These are phyloP conservation scores for Cercophora scortea DNA, from an alignment of 495 filamentous ascomycete species.

Conservation along the genomic window DNA sequence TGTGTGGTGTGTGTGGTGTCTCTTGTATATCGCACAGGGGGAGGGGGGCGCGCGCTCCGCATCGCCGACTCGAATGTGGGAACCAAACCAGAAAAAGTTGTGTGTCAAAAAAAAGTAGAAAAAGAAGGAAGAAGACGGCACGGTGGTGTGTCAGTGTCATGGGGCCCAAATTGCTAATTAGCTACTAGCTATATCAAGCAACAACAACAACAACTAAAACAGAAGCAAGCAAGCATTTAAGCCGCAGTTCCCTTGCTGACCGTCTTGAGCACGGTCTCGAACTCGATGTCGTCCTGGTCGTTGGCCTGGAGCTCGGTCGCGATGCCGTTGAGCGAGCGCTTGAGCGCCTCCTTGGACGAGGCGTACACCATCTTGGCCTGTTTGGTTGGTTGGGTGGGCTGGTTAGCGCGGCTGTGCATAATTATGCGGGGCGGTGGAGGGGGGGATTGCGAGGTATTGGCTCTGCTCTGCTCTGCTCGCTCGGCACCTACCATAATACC, in stretches of 20 bases:
- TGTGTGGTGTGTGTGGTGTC: no score
- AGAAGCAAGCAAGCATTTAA: slow-evolving; percentile 9
- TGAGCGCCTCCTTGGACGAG: slow-evolving; percentile 86
- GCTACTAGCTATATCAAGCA: neutral
- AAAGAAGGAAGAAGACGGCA: neutral
- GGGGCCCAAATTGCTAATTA: neutral
- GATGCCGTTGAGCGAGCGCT: slow-evolving; percentile 76
- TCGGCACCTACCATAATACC: slow-evolving; percentile 61
- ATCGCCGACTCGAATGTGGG: no score
- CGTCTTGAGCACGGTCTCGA: slow-evolving; percentile 64
- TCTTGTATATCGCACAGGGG: neutral
- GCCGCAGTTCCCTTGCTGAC: slow-evolving; percentile 66
- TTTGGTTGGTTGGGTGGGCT: neutral
- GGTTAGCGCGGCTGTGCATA: neutral
- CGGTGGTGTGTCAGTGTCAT: no score
- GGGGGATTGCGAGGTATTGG: neutral
- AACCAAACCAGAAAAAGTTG: no score
- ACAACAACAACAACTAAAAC: neutral
- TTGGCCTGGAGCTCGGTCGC: slow-evolving; percentile 86
- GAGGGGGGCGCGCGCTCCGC: neutral
- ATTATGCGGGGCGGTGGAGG: slow-evolving; percentile 5
- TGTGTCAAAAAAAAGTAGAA: neutral
- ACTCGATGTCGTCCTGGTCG: slow-evolving; percentile 83
- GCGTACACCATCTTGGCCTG: slow-evolving; percentile 95
- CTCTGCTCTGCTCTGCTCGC: no score